phyloP scores from a whole-genome alignment of 805 yeast genomes.

The Nakazawaea molendinolei region DNA sequence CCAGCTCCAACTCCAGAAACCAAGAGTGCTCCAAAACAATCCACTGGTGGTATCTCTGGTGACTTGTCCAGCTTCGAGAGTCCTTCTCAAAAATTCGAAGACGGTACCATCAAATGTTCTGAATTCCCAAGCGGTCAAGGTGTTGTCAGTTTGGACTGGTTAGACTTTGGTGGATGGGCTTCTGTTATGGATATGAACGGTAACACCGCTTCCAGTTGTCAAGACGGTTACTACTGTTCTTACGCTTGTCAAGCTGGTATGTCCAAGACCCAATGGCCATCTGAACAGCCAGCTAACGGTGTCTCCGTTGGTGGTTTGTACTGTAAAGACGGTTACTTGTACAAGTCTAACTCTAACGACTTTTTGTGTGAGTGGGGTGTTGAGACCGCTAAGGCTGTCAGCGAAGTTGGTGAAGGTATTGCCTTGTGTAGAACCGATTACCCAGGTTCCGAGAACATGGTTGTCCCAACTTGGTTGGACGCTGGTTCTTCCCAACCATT shows the following conservation, averaged over 20 bases:
- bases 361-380: conserved; percentile 87
- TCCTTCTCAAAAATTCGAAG: conserved; percentile 52
- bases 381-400: conserved; percentile 60
- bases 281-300: conserved; percentile 79
- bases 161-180: conserved; percentile 47
- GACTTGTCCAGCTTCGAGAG: conserved; percentile 41
- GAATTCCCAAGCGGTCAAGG: conserved; percentile 73
- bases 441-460: conserved; percentile 99
- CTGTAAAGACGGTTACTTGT: conserved; percentile 79
- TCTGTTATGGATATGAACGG: conserved; percentile 39
- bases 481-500: conserved; percentile 63
- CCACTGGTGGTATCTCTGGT: conserved; percentile 37
- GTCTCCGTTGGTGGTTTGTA: conserved; percentile 88
- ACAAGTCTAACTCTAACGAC: conserved; percentile 59
- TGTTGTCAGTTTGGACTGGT: conserved; percentile 54
- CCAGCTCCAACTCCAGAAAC: conserved; percentile 13
- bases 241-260: conserved; percentile 98
- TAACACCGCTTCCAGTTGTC: conserved; percentile 63
- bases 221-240: conserved; percentile 91
- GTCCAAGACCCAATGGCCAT: conserved; percentile 99
- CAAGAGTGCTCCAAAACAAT: conserved; percentile 19
- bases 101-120: conserved; percentile 65
- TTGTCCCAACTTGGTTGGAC: conserved; percentile 76
- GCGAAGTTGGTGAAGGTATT: conserved; percentile 56
- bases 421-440: conserved; percentile 97